A percentile compares a stretch with the other conserved stretches of the same genome.
Evolutionary conservation across 306 rosid species (phyloP).

Genomic region (Chamaecrista fasciculata): DNA sequence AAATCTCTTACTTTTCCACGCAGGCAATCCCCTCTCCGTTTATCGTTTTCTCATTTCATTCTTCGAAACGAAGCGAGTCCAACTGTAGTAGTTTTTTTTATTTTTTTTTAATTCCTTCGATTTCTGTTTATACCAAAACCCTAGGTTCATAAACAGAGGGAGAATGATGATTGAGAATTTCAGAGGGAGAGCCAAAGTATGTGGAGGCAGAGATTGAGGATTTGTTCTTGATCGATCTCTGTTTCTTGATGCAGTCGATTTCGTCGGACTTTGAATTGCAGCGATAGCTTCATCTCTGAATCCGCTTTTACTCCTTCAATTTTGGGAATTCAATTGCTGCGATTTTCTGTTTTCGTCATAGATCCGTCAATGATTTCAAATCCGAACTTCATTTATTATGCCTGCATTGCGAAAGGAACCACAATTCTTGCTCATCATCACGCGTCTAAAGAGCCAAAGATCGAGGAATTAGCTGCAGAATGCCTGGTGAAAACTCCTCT

Average conservation of each 20-base stretch:
- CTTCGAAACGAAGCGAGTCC: neutral
- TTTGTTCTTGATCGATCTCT: neutral
- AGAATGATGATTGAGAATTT: neutral
- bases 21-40: neutral
- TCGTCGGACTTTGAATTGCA: neutral
- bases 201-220: neutral
- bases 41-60: neutral
- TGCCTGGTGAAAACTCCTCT: constrained; percentile 54
- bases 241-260: neutral
- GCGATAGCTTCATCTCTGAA: neutral
- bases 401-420: constrained; percentile 54
- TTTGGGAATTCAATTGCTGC: neutral
- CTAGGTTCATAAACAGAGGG: neutral
- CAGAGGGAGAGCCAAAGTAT: neutral
- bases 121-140: neutral
- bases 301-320: neutral
- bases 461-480: constrained; percentile 44
- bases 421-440: constrained; percentile 53
- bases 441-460: constrained; percentile 31
- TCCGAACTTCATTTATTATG: neutral
- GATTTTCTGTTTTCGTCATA: neutral
- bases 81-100: neutral
- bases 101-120: neutral
- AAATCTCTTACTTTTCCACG: neutral
- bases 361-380: neutral